Percentiles rank a stretch among this genome's conserved stretches.
Conservation (phyloP, 2,329 filamentous ascomycete genomes). For the Sporothrix humicola region DNA sequence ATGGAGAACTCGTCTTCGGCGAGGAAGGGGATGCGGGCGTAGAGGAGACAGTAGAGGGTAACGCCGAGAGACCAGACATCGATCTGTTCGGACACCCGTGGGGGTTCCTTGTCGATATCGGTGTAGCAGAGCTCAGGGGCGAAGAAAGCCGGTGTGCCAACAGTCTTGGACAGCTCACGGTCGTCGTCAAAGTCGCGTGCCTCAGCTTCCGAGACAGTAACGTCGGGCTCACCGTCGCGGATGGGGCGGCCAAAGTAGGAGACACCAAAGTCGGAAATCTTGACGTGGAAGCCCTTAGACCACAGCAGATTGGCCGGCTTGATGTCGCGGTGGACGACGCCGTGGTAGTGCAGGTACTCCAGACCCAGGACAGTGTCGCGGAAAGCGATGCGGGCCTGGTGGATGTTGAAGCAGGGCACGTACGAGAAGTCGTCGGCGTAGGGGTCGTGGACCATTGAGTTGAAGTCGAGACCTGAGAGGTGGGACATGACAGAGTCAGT, state of each 20-base stretch:
- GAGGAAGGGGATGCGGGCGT: conserved; percentile 89
- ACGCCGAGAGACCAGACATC: conserved; percentile 98
- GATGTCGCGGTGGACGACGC: conserved; percentile 83
- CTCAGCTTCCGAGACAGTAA: conserved; percentile 76
- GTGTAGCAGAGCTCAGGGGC: conserved; percentile 95
- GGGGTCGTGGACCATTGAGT: conserved; percentile 63
- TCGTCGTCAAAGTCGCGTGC: conserved; percentile 89
- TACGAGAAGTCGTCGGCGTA: conserved; percentile 89
- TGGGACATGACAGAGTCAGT: conserved; percentile 76
- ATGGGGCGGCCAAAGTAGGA: conserved; percentile 93
- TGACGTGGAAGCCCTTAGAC: conserved; percentile 82
- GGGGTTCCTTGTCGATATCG: conserved; percentile 71
- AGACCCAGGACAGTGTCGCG: conserved; percentile 90
- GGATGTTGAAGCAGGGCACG: conserved; percentile 89
- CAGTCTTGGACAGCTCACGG: conserved; percentile 95
- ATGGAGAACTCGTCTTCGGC: conserved; percentile 91
- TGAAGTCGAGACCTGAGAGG: conserved; percentile 69
- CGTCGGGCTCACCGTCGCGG: conserved; percentile 78
- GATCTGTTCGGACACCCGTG: conserved; percentile 87
- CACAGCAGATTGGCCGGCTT: conserved; percentile 91
- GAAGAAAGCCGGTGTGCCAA: conserved; percentile 96
- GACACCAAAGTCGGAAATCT: conserved; percentile 98
- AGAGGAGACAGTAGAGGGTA: conserved; percentile 94
- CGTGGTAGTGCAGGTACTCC: conserved; percentile 90
- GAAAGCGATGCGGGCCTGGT: conserved; percentile 82